Evolutionary conservation across 1,284 basidiomycete species (phyloP).

Genomic region (Pascua guehoae): DNA sequence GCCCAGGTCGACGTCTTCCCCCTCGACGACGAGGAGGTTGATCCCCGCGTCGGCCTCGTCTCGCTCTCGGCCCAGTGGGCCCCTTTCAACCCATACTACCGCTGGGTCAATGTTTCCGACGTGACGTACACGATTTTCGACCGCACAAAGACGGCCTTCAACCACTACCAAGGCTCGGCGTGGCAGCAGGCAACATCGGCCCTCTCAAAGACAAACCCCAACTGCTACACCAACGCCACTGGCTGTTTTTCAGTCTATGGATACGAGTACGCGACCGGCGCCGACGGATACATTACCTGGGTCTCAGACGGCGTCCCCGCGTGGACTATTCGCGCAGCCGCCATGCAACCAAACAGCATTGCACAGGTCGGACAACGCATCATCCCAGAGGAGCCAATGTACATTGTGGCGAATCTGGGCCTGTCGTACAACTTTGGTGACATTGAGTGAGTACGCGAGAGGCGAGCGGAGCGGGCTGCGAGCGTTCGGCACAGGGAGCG

Average conservation of each 20-base stretch:
- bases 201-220: conserved; percentile 33
- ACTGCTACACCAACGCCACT: conserved; percentile 48
- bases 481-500: too few relatives aligned
- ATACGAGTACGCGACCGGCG: conserved; percentile 62
- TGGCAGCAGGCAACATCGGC: conserved; percentile 60
- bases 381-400: conserved; percentile 79
- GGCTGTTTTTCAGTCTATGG: conserved; percentile 60
- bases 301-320: conserved; percentile 60
- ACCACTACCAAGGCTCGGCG: conserved; percentile 57
- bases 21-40: conserved; percentile 6
- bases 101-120: conserved; percentile 41
- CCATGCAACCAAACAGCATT: conserved; percentile 64
- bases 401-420: conserved; percentile 58
- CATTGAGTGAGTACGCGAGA: conserved; percentile 55
- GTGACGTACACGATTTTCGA: conserved; percentile 53
- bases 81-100: conserved; percentile 44
- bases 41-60: conserved; percentile 33
- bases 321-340: conserved; percentile 70
- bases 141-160: conserved; percentile 51
- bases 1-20: conserved; percentile 52
- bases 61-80: conserved; percentile 48
- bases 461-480: too few relatives aligned
- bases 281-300: conserved; percentile 74
- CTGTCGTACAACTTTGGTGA: conserved; percentile 70
- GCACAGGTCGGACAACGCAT: conserved; percentile 69